phyloP scores from a whole-genome alignment of 495 filamentous ascomycete species.

The Aspergillus leporis region DNA sequence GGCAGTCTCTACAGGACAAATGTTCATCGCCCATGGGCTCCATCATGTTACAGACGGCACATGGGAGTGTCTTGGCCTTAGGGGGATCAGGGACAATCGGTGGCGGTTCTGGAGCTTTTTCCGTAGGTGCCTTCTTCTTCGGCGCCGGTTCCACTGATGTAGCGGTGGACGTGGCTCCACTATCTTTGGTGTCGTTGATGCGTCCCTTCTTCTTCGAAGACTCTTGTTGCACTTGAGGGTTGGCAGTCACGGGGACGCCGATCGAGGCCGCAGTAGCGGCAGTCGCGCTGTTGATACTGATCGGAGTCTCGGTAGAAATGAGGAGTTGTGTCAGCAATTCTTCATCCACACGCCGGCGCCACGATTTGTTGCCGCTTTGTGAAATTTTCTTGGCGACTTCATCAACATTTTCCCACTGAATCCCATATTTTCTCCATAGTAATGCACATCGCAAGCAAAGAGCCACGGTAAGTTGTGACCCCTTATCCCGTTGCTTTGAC shows the following conservation, averaged over 20 bases:
- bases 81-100: slow-evolving; percentile 70
- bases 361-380: slow-evolving; percentile 76
- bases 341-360: slow-evolving; percentile 87
- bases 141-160: slow-evolving; percentile 49
- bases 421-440: slow-evolving; percentile 91
- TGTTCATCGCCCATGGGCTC: slow-evolving; percentile 72
- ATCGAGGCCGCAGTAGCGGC: slow-evolving; percentile 47
- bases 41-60: slow-evolving; percentile 77
- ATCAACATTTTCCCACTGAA: slow-evolving; percentile 95
- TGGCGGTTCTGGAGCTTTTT: slow-evolving; percentile 57
- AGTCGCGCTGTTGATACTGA: slow-evolving; percentile 46
- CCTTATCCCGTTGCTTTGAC: slow-evolving; percentile 68
- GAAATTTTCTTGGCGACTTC: slow-evolving; percentile 89
- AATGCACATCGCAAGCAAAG: slow-evolving; percentile 88
- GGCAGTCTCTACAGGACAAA: slow-evolving; percentile 79
- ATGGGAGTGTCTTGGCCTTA: slow-evolving; percentile 74
- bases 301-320: slow-evolving; percentile 51
- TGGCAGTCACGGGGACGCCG: slow-evolving; percentile 44
- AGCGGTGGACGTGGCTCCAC: slow-evolving; percentile 45
- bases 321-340: slow-evolving; percentile 82
- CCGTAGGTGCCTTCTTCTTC: slow-evolving; percentile 59
- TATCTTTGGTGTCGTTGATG: slow-evolving; percentile 46
- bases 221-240: slow-evolving; percentile 45
- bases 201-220: slow-evolving; percentile 64
- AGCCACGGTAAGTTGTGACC: slow-evolving; percentile 72